These are phyloP conservation scores for Corymbia calophylla DNA, from an alignment of 441 rosid species.

Conservation along the genomic window DNA sequence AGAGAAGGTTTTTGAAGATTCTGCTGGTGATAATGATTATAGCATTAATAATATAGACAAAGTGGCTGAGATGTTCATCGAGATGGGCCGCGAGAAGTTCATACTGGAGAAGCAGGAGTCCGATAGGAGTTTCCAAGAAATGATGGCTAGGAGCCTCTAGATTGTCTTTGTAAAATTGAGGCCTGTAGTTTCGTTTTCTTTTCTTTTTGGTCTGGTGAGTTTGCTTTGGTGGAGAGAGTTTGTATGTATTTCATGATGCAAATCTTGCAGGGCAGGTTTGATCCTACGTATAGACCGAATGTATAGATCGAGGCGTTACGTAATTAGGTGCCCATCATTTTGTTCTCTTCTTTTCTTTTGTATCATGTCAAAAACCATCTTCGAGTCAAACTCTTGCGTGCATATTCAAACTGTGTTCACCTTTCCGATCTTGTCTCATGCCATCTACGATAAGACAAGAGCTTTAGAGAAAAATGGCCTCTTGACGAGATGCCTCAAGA, in stretches of 20 bases:
- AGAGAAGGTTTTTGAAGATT: conserved; percentile 23
- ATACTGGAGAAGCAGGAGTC: conserved; percentile 91
- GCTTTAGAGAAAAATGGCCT: neutral
- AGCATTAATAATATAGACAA: conserved; percentile 53
- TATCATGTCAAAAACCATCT: neutral
- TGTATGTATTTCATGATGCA: neutral
- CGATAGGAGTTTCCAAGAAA: conserved; percentile 72
- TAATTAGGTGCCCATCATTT: neutral
- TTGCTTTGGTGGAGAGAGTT: neutral
- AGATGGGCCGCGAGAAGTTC: conserved; percentile 71
- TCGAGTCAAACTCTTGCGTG: neutral
- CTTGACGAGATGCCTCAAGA: neutral
- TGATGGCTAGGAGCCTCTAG: conserved; percentile 47
- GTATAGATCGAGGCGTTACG: neutral
- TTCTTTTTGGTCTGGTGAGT: neutral
- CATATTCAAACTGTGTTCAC: neutral
- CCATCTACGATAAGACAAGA: neutral
- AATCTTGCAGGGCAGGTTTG: neutral
- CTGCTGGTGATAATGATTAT: neutral
- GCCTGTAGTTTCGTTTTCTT: neutral
- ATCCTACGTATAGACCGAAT: neutral
- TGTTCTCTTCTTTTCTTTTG: neutral
- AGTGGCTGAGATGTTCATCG: conserved; percentile 79
- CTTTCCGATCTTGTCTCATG: neutral
- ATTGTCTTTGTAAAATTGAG: neutral